Conservation (phyloP, 305 asterid species). For the Fraxinus baroniana region DNA sequence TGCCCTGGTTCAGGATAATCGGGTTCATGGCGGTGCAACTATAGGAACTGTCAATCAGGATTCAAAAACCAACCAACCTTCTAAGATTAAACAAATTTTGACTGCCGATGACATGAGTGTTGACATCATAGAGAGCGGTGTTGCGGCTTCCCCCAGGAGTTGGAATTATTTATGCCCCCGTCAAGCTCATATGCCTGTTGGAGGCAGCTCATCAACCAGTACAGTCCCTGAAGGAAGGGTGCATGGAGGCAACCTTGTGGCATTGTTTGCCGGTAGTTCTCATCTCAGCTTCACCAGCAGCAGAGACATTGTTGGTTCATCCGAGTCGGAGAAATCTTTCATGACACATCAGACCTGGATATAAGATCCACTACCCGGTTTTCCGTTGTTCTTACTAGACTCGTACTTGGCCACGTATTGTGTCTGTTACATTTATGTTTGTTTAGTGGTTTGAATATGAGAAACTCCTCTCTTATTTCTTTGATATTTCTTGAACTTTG, state of each 20-base stretch:
- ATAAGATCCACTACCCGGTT: constrained; percentile 36
- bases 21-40: constrained; percentile 88
- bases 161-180: constrained; percentile 32
- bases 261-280: constrained; percentile 46
- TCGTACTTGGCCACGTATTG: constrained; percentile 20
- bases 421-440: constrained; percentile 26
- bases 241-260: constrained; percentile 88
- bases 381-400: constrained; percentile 12
- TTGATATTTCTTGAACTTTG: constrained; percentile 24
- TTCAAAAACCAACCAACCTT: constrained; percentile 26
- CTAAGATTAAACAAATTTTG: constrained; percentile 35
- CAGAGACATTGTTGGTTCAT: constrained; percentile 37
- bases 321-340: constrained; percentile 40
- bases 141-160: constrained; percentile 29
- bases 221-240: constrained; percentile 85
- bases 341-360: constrained; percentile 54
- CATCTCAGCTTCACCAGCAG: constrained; percentile 36
- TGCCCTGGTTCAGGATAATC: constrained; percentile 73
- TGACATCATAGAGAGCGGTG: constrained; percentile 33
- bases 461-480: constrained; percentile 23
- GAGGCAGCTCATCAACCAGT: constrained; percentile 26
- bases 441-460: constrained; percentile 27
- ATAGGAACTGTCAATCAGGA: constrained; percentile 50
- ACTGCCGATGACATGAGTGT: constrained; percentile 36
- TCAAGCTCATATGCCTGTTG: constrained; percentile 32